phyloP scores from a whole-genome alignment of 768 basidiomycete genomes.

The Lactarius sp. region DNA sequence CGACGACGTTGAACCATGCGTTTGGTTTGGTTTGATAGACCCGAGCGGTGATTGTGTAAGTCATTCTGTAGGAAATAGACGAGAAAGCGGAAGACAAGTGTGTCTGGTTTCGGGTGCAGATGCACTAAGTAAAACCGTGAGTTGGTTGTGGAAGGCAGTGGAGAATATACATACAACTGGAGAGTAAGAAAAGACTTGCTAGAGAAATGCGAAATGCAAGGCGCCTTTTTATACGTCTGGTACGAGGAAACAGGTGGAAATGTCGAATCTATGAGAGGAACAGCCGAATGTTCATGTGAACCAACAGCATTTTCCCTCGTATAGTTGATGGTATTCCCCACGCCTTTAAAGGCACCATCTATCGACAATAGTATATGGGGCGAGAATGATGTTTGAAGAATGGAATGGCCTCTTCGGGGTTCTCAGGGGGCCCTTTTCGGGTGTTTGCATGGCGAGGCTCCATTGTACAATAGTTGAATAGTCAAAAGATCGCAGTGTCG shows the following conservation, averaged over 20 bases:
- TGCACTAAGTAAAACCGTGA: neutral
- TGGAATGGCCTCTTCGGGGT: neutral
- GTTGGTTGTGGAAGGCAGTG: neutral
- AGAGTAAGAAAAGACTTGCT: neutral
- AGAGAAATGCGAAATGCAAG: neutral
- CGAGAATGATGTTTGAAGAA: neutral
- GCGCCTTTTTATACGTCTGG: neutral
- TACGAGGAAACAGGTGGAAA: neutral
- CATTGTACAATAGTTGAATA: neutral
- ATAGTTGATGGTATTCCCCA: neutral
- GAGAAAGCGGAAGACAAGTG: no score
- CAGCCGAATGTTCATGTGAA: neutral
- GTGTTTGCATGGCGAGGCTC: no score
- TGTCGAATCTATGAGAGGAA: neutral
- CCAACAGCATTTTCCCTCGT: neutral
- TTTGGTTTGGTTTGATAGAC: constrained; percentile 25
- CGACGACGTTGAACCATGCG: no score
- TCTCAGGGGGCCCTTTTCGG: no score
- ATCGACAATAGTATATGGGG: neutral
- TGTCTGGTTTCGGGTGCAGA: neutral
- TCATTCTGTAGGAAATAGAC: constrained; percentile 22
- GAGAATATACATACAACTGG: neutral
- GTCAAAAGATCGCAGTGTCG: neutral
- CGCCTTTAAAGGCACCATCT: neutral
- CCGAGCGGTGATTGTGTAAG: constrained; percentile 26